Conservation (phyloP, 805 yeast species). For the Blastobotrys robertii region DNA sequence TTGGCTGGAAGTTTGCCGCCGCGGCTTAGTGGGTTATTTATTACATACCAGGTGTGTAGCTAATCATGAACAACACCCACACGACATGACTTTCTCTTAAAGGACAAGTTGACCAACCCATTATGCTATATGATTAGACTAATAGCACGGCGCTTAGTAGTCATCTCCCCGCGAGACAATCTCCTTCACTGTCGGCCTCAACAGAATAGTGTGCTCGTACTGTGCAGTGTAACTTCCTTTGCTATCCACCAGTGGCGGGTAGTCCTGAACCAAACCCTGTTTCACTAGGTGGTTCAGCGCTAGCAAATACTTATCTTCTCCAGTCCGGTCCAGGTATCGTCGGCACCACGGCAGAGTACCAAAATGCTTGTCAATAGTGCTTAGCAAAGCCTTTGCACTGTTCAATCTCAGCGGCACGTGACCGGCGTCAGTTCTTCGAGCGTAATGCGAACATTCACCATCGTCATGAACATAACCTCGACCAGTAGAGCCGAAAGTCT, state of each 20-base stretch:
- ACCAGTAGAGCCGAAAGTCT: constrained; percentile 96
- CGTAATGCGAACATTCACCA: constrained; percentile 95
- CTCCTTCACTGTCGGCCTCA: constrained; percentile 88
- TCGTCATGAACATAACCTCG: constrained; percentile 75
- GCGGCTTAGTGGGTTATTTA: constrained; percentile 30
- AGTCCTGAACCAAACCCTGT: constrained; percentile 82
- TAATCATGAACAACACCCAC: too few relatives aligned
- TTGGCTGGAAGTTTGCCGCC: constrained; percentile 54
- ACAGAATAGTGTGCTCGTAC: constrained; percentile 84
- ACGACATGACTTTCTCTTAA: too few relatives aligned
- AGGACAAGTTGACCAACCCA: too few relatives aligned
- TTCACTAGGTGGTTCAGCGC: constrained; percentile 80
- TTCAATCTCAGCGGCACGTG: constrained; percentile 46
- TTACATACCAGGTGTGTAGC: too few relatives aligned
- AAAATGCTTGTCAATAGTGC: constrained; percentile 66
- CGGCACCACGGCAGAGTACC: constrained; percentile 97
- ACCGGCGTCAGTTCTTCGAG: constrained; percentile 44
- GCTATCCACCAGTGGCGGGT: constrained; percentile 83
- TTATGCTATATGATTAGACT: too few relatives aligned
- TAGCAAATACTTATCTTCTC: constrained; percentile 82
- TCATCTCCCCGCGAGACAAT: constrained; percentile 94
- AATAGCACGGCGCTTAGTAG: too few relatives aligned
- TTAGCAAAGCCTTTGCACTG: constrained; percentile 60
- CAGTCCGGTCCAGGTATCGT: constrained; percentile 81
- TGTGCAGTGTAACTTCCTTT: constrained; percentile 92